Percentiles rank a stretch among this genome's conserved stretches.
Evolutionary conservation across 2,329 filamentous ascomycete genomes (phyloP).

Genomic region (Coniochaeta pulveracea): DNA sequence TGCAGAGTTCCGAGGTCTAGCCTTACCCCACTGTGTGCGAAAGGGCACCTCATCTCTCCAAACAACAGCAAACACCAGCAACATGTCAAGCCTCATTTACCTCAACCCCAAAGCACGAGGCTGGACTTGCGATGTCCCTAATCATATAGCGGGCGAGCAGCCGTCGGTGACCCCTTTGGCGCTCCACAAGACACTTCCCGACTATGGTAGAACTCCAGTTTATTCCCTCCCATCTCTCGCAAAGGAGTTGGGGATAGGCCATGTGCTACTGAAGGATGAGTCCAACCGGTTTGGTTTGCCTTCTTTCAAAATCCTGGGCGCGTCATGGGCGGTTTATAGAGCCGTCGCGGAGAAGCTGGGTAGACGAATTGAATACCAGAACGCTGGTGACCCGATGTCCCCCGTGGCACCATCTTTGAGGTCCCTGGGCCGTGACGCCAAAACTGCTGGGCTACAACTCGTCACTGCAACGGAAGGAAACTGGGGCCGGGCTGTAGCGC

Average conservation of each 20-base stretch:
- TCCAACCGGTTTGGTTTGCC: conserved; percentile 56
- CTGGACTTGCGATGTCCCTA: no score
- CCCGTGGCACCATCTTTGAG: neutral
- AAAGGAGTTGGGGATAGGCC: conserved; percentile 39
- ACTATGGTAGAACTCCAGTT: conserved; percentile 45
- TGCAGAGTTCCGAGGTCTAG: no score
- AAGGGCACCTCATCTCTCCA: no score
- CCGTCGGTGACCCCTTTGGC: no score
- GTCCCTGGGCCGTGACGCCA: neutral
- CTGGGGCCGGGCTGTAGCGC: conserved; percentile 61
- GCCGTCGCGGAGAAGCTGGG: conserved; percentile 35
- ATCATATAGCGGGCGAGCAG: no score
- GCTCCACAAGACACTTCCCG: conserved; percentile 48
- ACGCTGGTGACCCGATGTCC: conserved; percentile 24
- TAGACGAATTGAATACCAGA: conserved; percentile 28
- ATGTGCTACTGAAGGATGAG: conserved; percentile 62
- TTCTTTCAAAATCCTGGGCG: conserved; percentile 72
- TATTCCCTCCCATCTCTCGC: conserved; percentile 40
- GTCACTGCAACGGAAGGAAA: conserved; percentile 67
- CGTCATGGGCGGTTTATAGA: conserved; percentile 59
- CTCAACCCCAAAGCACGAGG: no score
- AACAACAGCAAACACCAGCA: no score
- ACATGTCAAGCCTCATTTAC: no score
- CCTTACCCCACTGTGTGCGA: no score
- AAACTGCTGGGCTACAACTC: conserved; percentile 24